Evolutionary conservation across 169 alveolate genomes (phyloP).

Genomic region (Plasmodium gonderi): DNA sequence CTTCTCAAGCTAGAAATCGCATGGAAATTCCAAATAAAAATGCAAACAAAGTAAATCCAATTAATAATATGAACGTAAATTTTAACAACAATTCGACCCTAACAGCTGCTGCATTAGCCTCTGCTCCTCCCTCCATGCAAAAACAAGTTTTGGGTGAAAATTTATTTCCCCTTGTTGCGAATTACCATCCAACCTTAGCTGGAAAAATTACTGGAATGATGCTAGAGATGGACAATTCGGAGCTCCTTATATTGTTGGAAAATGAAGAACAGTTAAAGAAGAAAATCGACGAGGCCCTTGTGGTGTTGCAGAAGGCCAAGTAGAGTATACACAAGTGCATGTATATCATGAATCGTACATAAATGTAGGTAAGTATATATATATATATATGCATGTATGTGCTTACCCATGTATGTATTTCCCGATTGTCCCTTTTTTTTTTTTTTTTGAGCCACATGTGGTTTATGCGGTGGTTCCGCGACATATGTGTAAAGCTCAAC

Average conservation of each 20-base stretch:
- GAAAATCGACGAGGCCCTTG: constrained; percentile 93
- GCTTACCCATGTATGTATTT: neutral
- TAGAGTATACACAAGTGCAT: too few species aligned
- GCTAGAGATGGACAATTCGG: constrained; percentile 96
- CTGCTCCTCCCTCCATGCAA: constrained; percentile 92
- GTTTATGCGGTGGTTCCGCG: too few species aligned
- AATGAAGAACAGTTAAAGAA: constrained; percentile 91
- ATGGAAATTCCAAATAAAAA: constrained; percentile 74
- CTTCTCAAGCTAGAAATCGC: constrained; percentile 88
- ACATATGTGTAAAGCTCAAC: too few species aligned
- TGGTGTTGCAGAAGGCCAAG: constrained; percentile 89
- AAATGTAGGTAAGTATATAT: constrained; percentile 8
- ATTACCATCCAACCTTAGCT: constrained; percentile 94
- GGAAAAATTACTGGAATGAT: constrained; percentile 97
- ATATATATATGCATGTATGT: constrained; percentile 1
- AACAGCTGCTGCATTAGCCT: constrained; percentile 88
- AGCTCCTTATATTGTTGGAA: constrained; percentile 91
- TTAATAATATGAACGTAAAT: constrained; percentile 60
- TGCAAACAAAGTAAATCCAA: constrained; percentile 34
- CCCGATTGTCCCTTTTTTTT: too few species aligned
- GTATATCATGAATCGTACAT: too few species aligned
- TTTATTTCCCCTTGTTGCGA: constrained; percentile 92
- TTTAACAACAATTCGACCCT: constrained; percentile 77
- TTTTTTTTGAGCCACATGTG: too few species aligned
- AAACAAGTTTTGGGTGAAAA: constrained; percentile 96